phyloP scores from a whole-genome alignment of 768 basidiomycete species.

The Suillus variegatus region DNA sequence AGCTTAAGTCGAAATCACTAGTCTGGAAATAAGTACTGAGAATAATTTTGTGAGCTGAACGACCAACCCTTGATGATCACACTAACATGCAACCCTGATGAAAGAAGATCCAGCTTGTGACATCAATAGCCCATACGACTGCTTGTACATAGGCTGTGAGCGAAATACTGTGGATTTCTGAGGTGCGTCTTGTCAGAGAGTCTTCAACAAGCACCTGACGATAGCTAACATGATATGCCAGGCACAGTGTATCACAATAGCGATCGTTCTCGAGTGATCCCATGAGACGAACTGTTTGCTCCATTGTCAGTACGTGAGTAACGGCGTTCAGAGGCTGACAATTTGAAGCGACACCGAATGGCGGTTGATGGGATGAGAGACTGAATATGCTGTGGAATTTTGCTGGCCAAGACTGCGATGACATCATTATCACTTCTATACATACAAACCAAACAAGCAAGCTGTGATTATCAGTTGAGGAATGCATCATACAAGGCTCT shows the following conservation, averaged over 20 bases:
- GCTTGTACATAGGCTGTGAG: background rate
- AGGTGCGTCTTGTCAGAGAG: background rate
- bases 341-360: background rate
- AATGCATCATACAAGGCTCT: conserved; percentile 40
- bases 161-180: background rate
- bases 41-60: background rate
- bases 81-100: background rate
- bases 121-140: too few species aligned
- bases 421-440: background rate
- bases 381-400: background rate
- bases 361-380: background rate
- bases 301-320: background rate
- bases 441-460: background rate
- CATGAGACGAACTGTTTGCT: background rate
- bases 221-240: background rate
- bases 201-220: background rate
- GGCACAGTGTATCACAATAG: background rate
- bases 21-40: background rate
- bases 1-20: background rate
- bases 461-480: conserved; percentile 14
- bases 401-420: background rate
- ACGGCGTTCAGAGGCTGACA: background rate
- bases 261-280: too few species aligned
- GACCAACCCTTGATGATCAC: background rate
- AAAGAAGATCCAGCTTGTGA: background rate